phyloP scores from a whole-genome alignment of 2,329 filamentous ascomycete genomes.

The Neopestalotiopsis rosae region DNA sequence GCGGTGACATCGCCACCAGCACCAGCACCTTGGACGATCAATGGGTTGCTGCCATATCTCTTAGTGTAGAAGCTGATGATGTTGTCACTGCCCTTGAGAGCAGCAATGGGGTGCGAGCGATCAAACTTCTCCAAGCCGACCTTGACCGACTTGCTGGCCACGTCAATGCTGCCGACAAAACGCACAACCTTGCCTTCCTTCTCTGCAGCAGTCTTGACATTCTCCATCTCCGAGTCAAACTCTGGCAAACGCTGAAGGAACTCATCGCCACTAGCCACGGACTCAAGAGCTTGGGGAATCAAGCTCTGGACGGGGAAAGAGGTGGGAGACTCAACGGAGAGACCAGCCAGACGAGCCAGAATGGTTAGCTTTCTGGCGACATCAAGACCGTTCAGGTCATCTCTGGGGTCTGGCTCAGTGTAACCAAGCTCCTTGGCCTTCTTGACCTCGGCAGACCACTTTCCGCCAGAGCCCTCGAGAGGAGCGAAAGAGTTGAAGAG shows the following conservation, averaged over 20 bases:
- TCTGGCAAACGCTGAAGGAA: conserved; percentile 81
- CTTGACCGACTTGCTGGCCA: conserved; percentile 80
- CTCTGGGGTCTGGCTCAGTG: conserved; percentile 85
- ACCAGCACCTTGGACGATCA: conserved; percentile 94
- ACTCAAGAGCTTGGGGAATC: conserved; percentile 87
- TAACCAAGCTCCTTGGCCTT: conserved; percentile 94
- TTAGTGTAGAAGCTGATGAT: conserved; percentile 99
- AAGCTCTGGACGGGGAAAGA: conserved; percentile 93
- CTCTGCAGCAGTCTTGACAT: conserved; percentile 83
- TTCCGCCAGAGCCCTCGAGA: conserved; percentile 73
- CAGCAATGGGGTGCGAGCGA: conserved; percentile 86
- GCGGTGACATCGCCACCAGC: conserved; percentile 95
- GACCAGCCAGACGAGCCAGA: conserved; percentile 81
- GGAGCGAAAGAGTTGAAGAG: conserved; percentile 98
- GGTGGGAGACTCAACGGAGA: conserved; percentile 82
- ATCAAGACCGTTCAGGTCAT: conserved; percentile 86
- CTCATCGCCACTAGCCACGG: conserved; percentile 77
- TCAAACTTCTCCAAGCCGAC: conserved; percentile 93
- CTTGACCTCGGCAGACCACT: conserved; percentile 89
- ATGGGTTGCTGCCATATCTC: conserved; percentile 86
- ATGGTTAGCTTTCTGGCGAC: conserved; percentile 98
- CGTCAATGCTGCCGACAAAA: conserved; percentile 93
- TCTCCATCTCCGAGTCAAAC: conserved; percentile 90
- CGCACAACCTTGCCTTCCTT: conserved; percentile 89
- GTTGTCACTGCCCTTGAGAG: conserved; percentile 96